Conservation (phyloP, 164 flowering plant species). For the Aristolochia californica region DNA sequence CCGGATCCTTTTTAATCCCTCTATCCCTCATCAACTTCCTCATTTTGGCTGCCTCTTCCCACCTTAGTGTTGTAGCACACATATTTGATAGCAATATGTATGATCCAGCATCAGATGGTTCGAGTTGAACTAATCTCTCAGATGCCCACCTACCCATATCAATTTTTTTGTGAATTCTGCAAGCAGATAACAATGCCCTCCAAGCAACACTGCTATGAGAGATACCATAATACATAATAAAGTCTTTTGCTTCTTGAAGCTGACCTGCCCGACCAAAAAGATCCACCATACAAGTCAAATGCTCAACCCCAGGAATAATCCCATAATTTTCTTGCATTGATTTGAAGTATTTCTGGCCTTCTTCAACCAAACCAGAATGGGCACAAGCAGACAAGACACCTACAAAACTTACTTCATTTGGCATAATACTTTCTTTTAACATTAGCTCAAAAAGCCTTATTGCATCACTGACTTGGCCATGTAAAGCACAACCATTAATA, state of each 20-base stretch:
- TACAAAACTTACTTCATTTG: conserved; percentile 54
- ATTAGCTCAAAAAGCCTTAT: conserved; percentile 40
- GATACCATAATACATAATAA: conserved; percentile 34
- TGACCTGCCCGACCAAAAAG: conserved; percentile 58
- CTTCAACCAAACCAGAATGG: conserved; percentile 57
- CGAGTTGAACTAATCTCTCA: conserved; percentile 30
- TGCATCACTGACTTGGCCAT: conserved; percentile 51
- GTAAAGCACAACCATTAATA: conserved; percentile 44
- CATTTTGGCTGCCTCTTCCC: conserved; percentile 47
- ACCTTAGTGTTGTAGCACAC: conserved; percentile 26
- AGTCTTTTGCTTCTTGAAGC: conserved; percentile 37
- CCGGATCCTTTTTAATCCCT: conserved; percentile 42
- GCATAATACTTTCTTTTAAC: conserved; percentile 40
- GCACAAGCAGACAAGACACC: conserved; percentile 61
- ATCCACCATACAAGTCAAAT: conserved; percentile 73
- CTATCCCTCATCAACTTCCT: conserved; percentile 45
- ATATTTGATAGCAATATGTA: conserved; percentile 44
- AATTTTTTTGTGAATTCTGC: conserved; percentile 43
- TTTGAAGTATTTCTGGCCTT: conserved; percentile 41
- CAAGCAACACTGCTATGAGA: conserved; percentile 36
- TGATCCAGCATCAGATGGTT: conserved; percentile 30
- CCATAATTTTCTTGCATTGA: conserved; percentile 47
- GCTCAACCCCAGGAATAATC: conserved; percentile 42
- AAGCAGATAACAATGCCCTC: conserved; percentile 55
- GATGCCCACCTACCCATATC: conserved; percentile 41